Conservation (phyloP, 2,329 filamentous ascomycete species). For the Fusarium agapanthi region DNA sequence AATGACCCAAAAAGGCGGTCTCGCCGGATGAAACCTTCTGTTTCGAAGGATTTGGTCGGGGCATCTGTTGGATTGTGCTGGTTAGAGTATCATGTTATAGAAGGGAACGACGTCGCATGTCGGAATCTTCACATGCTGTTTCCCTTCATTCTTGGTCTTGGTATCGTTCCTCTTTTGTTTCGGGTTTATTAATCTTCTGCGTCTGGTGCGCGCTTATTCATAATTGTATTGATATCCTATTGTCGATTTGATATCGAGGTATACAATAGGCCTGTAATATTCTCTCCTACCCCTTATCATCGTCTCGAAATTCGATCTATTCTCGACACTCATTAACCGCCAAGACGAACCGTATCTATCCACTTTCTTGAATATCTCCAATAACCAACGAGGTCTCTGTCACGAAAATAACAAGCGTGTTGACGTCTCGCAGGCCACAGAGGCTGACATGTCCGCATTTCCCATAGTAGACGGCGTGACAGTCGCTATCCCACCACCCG, state of each 20-base stretch:
- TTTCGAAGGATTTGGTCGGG: conserved; percentile 10
- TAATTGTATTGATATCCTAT: not conserved
- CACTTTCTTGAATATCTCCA: not conserved
- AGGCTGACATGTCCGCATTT: conserved; percentile 16
- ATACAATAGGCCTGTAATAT: not conserved
- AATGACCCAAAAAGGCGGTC: not conserved
- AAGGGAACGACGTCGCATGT: not conserved
- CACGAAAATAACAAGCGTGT: not conserved
- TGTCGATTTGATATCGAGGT: conserved; percentile 8
- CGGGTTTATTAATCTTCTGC: not conserved
- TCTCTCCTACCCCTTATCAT: not conserved
- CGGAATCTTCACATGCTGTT: not conserved
- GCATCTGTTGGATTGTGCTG: conserved; percentile 8
- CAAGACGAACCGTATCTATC: not conserved
- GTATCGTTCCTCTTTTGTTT: not conserved
- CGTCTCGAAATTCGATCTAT: not conserved
- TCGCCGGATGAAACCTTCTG: not conserved
- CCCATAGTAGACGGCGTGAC: conserved; percentile 29
- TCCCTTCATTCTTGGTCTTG: not conserved
- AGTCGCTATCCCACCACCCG: conserved; percentile 38
- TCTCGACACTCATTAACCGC: not conserved
- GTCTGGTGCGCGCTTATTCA: not conserved
- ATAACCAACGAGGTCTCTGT: not conserved
- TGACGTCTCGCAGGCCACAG: not conserved
- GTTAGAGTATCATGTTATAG: conserved; percentile 1